These are phyloP conservation scores for Diaporthe sp. DNA, from an alignment of 2,329 filamentous ascomycete species.

Conservation along the genomic window DNA sequence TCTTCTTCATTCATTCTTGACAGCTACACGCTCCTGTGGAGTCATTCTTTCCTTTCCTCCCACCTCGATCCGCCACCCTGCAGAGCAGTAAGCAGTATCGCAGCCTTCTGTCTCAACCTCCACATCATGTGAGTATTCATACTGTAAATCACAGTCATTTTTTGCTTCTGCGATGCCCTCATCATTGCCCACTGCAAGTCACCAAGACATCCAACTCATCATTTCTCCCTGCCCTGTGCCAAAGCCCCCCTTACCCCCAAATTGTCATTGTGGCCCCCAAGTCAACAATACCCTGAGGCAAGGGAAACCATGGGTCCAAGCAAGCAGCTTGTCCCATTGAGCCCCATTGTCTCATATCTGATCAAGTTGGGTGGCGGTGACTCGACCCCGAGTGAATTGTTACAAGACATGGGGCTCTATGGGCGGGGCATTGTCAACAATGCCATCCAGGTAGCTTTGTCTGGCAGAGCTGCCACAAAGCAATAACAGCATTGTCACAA, in stretches of 20 bases:
- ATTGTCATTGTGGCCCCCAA: not conserved
- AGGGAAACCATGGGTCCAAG: not conserved
- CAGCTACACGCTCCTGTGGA: slow-evolving; percentile 28
- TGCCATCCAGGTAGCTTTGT: not conserved
- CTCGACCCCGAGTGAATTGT: not conserved
- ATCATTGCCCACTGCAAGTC: not conserved
- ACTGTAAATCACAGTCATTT: not conserved
- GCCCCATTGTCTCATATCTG: not conserved
- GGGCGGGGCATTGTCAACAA: not conserved
- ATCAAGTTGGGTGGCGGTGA: not conserved
- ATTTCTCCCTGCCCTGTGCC: not conserved
- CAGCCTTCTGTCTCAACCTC: slow-evolving; percentile 14
- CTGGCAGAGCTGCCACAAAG: not conserved
- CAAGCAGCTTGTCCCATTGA: not conserved
- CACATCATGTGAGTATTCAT: slow-evolving; percentile 27
- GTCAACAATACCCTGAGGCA: not conserved
- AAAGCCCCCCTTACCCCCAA: not conserved
- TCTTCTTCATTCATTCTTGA: slow-evolving; percentile 30
- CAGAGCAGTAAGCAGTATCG: slow-evolving; percentile 26
- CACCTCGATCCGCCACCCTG: slow-evolving; percentile 14
- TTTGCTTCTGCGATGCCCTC: not conserved
- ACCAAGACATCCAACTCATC: not conserved
- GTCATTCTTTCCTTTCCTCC: slow-evolving; percentile 32
- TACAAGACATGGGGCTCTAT: too few relatives aligned
- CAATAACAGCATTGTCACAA: not conserved